These are phyloP conservation scores for Acmispon strigosus DNA, from an alignment of 306 rosid genomes.

Conservation along the genomic window DNA sequence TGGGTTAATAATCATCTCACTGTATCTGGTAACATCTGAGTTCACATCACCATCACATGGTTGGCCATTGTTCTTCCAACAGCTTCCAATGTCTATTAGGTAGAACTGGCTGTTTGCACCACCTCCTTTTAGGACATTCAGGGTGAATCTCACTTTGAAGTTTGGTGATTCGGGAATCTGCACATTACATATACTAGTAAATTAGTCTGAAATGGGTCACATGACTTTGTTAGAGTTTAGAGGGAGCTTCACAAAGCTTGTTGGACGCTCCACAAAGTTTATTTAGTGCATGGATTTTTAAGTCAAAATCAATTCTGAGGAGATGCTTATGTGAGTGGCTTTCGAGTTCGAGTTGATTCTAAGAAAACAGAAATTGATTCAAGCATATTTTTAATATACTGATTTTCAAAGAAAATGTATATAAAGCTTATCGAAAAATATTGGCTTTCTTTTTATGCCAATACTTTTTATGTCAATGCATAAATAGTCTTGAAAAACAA, in stretches of 20 bases:
- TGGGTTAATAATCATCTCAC: conserved; percentile 49
- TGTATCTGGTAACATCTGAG: conserved; percentile 47
- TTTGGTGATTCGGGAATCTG: conserved; percentile 71
- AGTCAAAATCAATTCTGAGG: too few relatives aligned
- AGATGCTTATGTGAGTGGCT: too few relatives aligned
- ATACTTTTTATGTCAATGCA: too few relatives aligned
- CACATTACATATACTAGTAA: background rate
- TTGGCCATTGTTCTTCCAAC: conserved; percentile 51
- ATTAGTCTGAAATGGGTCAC: background rate
- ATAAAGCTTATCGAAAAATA: too few relatives aligned
- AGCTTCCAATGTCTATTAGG: conserved; percentile 52
- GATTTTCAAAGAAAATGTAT: background rate
- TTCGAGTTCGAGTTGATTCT: too few relatives aligned
- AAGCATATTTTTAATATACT: too few relatives aligned
- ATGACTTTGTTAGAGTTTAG: background rate
- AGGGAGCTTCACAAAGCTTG: background rate
- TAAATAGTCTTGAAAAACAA: too few relatives aligned
- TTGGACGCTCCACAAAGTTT: background rate
- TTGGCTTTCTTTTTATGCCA: background rate
- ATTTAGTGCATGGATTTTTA: too few relatives aligned
- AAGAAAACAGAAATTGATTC: too few relatives aligned
- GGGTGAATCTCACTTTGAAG: conserved; percentile 41
- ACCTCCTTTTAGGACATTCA: conserved; percentile 40
- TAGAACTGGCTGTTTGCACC: conserved; percentile 52
- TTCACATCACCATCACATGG: conserved; percentile 48